Conservation (phyloP, 2,329 filamentous ascomycete genomes). For the Colletotrichum sublineola region DNA sequence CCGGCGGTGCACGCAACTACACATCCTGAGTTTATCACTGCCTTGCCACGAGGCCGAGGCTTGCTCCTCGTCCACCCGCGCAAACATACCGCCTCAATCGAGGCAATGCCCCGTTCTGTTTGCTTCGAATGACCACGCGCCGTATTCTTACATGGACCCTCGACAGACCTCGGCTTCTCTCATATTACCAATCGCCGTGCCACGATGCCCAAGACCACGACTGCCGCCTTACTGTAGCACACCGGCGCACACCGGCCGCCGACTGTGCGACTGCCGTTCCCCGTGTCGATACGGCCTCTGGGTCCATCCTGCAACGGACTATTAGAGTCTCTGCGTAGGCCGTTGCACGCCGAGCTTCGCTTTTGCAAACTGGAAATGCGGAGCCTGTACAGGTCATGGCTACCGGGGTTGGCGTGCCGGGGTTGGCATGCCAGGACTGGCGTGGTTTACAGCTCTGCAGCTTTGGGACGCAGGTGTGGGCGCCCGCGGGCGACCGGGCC, state of each 20-base stretch:
- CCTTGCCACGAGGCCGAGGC: too few relatives aligned
- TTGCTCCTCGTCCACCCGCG: not conserved
- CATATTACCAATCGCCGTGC: slow-evolving; percentile 2
- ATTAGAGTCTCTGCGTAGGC: not conserved
- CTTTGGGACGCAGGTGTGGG: slow-evolving; percentile 14
- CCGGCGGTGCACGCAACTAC: not conserved
- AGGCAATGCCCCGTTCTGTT: slow-evolving; percentile 26
- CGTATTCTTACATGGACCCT: not conserved
- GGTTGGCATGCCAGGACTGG: not conserved
- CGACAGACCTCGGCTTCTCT: not conserved
- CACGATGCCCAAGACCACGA: too few relatives aligned
- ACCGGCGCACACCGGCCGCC: not conserved
- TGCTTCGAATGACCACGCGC: slow-evolving; percentile 13
- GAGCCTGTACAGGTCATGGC: too few relatives aligned
- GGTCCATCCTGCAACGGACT: not conserved
- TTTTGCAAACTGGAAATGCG: too few relatives aligned
- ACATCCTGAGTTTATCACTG: too few relatives aligned
- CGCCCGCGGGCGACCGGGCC: not conserved
- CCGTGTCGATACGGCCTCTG: not conserved
- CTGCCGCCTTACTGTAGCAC: not conserved
- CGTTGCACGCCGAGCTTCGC: not conserved
- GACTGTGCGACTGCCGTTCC: not conserved
- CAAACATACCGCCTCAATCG: slow-evolving; percentile 25
- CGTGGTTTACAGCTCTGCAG: slow-evolving; percentile 23
- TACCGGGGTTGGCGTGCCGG: not conserved